Evolutionary conservation across 1,284 basidiomycete genomes (phyloP), one percentile per base, ranked within the genome.

Genomic region (Melanopsichium pennsylvanicum): DNA sequence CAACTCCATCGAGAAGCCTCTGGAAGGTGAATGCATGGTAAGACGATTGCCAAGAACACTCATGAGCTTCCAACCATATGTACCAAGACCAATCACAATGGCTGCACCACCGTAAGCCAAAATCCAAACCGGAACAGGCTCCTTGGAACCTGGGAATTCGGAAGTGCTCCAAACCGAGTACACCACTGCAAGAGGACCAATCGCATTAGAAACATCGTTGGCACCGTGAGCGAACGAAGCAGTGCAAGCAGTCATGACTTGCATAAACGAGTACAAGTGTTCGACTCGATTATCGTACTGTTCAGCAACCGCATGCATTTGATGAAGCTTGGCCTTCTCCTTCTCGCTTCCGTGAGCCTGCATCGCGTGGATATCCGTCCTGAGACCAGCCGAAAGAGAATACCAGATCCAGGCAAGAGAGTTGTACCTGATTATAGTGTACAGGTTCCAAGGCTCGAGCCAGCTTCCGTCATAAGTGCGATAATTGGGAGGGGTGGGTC

Each of bases 1-100:
- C 25, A 72, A 15, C 26, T 74, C 72, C 60, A 72, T 66, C 12
- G 69, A 69, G 42, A 69, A 68, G 2, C 72, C 72, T 19, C 72
- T 33, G 6, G 64, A 66, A 5, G 69, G 72, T 16, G 64, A 69
- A 40, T 66, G 64, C 44, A 59, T 57, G 11, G 72, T 74, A 8
- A 74, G 32, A 5, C 55, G n/a, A 47, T 72, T 72, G 16, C 72
- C 72, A 5, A 74, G 51, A 6, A 70, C 66, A 18, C 41, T 36
- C 60, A 72, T 66, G 15, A 74, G 31, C 22, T 61, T 57, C 54
- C 56, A 74, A 8, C 69, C 72, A 16, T 66, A 72, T 18, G 50
- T 57, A 10, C 45, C 57, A 15, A 74, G 48, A 21, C 72, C 72
- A 43, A 66, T 56, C 25, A 59, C 56, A 29, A 74, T 56, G 4